These are phyloP conservation scores for Immersiella caudata DNA, from an alignment of 495 filamentous ascomycete species.

Conservation along the genomic window DNA sequence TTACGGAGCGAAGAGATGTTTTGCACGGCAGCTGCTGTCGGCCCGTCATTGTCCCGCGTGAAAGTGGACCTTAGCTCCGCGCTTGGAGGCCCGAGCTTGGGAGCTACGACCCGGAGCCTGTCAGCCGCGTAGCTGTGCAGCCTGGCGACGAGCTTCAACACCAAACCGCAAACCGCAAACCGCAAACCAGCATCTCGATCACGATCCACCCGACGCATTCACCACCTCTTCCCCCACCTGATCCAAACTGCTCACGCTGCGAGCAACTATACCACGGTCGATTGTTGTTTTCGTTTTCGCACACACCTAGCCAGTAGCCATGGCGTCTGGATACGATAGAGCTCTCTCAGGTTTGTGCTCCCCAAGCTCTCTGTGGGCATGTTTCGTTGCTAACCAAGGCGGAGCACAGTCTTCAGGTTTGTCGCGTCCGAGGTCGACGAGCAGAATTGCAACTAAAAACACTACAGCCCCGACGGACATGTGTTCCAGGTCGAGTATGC, in stretches of 20 bases:
- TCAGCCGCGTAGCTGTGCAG: slow-evolving; percentile 28
- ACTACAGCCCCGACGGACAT: slow-evolving; percentile 87
- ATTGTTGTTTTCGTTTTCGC: neutral
- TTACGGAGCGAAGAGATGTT: slow-evolving; percentile 12
- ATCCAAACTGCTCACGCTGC: neutral
- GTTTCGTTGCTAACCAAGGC: slow-evolving; percentile 43
- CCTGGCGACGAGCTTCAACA: slow-evolving; percentile 20
- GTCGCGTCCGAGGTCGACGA: slow-evolving; percentile 40
- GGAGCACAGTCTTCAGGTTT: slow-evolving; percentile 64
- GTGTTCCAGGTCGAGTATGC: slow-evolving; percentile 99
- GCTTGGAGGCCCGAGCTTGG: slow-evolving; percentile 20
- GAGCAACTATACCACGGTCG: neutral
- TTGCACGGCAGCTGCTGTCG: neutral
- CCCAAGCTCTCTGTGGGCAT: slow-evolving; percentile 8
- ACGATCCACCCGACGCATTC: neutral
- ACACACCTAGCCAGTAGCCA: slow-evolving; percentile 33
- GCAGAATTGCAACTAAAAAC: neutral
- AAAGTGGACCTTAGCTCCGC: slow-evolving; percentile 3
- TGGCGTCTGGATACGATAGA: slow-evolving; percentile 92
- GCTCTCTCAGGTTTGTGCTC: slow-evolving; percentile 80
- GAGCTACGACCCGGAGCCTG: slow-evolving; percentile 20
- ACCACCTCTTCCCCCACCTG: neutral
- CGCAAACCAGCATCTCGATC: slow-evolving; percentile 19
- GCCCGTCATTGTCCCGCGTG: neutral
- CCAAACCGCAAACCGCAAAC: slow-evolving; percentile 21